A percentile compares a stretch with the other conserved stretches of the same genome.
phyloP scores from a whole-genome alignment of 768 basidiomycete genomes.

The Lentinula sp. region DNA sequence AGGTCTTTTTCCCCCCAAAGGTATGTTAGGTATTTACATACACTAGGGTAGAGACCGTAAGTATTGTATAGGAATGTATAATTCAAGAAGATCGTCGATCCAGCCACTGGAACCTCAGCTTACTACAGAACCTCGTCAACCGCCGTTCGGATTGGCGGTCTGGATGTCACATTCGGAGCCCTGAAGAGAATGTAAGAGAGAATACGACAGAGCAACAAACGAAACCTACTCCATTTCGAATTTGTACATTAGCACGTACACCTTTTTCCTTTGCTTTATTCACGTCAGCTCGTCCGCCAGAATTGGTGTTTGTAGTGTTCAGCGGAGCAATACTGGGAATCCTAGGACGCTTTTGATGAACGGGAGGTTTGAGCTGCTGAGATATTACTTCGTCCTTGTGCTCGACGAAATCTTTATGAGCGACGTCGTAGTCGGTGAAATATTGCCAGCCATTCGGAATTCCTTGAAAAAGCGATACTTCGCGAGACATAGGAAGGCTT shows the following conservation, averaged over 20 bases:
- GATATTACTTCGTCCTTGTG: not conserved
- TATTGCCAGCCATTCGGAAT: slow-evolving; percentile 8
- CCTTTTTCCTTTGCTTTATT: not conserved
- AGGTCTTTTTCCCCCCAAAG: no score
- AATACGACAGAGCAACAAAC: no score
- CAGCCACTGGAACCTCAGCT: not conserved
- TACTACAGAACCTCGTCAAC: not conserved
- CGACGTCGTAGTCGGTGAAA: not conserved
- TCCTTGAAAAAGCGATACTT: slow-evolving; percentile 9
- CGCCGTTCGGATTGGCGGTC: no score
- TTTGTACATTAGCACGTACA: not conserved
- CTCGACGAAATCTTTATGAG: not conserved
- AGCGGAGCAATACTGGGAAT: slow-evolving; percentile 5
- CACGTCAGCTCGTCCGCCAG: not conserved
- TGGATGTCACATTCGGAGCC: not conserved
- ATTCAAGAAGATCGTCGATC: not conserved
- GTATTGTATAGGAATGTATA: not conserved
- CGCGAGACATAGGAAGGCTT: slow-evolving; percentile 8
- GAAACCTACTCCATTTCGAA: no score
- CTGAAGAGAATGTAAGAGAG: no score
- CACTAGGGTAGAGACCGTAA: not conserved
- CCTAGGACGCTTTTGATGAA: not conserved
- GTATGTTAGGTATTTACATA: no score
- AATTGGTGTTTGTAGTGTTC: not conserved
- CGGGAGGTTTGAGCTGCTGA: not conserved